Conservation (phyloP, 106 monocot genomes). For the Posidonia australis region DNA sequence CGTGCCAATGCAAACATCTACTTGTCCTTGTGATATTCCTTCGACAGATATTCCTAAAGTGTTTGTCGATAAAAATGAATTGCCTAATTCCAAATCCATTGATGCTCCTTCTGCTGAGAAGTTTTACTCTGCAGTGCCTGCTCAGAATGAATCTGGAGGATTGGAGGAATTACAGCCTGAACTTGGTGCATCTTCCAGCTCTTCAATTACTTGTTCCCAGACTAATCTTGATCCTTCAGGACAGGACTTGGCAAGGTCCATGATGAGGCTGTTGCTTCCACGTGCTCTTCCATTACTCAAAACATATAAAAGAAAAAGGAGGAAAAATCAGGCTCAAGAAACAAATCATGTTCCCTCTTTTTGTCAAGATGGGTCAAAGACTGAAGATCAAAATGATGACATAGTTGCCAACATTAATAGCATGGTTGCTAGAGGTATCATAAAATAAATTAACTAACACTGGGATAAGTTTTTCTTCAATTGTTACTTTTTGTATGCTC, state of each 20-base stretch:
- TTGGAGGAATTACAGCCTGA: constrained; percentile 40
- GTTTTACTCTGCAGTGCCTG: not conserved
- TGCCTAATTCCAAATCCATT: not conserved
- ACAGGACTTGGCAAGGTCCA: constrained; percentile 60
- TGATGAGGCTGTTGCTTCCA: constrained; percentile 91
- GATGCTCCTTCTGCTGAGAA: constrained; percentile 4
- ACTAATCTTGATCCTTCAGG: constrained; percentile 33
- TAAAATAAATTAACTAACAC: not conserved
- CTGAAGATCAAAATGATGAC: constrained; percentile 2
- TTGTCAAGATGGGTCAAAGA: not conserved
- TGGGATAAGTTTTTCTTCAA: not conserved
- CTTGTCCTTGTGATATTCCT: not conserved
- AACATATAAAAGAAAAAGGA: constrained; percentile 43
- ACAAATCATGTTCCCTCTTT: constrained; percentile 10
- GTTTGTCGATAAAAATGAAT: constrained; percentile 1
- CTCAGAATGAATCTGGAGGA: constrained; percentile 8
- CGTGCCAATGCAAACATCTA: constrained; percentile 3
- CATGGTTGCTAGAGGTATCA: not conserved
- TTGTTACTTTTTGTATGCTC: not conserved
- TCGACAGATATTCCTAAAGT: constrained; percentile 5
- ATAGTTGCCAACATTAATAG: not conserved
- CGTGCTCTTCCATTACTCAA: constrained; percentile 84
- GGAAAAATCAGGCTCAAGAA: constrained; percentile 6
- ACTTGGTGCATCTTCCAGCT: constrained; percentile 40
- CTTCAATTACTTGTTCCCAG: constrained; percentile 39